Evolutionary conservation across 768 basidiomycete species (phyloP).

Genomic region (Agrocybe pediades): DNA sequence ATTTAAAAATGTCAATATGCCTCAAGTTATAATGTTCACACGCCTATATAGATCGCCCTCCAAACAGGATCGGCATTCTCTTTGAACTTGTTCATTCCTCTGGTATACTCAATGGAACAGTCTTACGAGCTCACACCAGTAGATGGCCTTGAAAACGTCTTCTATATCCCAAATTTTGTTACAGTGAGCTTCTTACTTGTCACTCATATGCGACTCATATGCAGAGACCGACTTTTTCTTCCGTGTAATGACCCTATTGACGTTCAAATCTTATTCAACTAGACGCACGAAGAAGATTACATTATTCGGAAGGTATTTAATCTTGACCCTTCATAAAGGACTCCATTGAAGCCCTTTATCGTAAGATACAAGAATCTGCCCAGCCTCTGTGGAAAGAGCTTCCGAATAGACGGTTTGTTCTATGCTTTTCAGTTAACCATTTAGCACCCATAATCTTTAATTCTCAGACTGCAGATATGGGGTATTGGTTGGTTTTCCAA

Average conservation of each 20-base stretch:
- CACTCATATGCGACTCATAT: background rate
- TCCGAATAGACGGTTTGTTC: constrained; percentile 64
- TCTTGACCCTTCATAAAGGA: constrained; percentile 2
- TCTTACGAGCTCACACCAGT: constrained; percentile 21
- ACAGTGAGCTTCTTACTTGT: constrained; percentile 35
- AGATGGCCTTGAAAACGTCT: constrained; percentile 44
- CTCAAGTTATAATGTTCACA: no score
- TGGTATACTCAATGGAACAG: background rate
- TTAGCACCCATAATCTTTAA: background rate
- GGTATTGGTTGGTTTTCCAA: no score
- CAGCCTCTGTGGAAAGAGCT: constrained; percentile 81
- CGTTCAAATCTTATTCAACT: background rate
- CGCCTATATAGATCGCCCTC: no score
- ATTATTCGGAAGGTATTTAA: constrained; percentile 69
- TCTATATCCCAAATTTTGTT: constrained; percentile 80
- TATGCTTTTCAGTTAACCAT: background rate
- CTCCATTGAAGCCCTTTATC: constrained; percentile 9
- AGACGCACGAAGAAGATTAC: constrained; percentile 74
- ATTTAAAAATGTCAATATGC: no score
- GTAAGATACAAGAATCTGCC: constrained; percentile 77
- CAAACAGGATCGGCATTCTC: no score
- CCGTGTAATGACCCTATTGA: background rate
- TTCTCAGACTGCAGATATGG: constrained; percentile 67
- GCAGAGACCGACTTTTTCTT: no score
- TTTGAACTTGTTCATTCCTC: background rate